Conservation (phyloP, 495 filamentous ascomycete species). For the Beverwykella pulmonaria region DNA sequence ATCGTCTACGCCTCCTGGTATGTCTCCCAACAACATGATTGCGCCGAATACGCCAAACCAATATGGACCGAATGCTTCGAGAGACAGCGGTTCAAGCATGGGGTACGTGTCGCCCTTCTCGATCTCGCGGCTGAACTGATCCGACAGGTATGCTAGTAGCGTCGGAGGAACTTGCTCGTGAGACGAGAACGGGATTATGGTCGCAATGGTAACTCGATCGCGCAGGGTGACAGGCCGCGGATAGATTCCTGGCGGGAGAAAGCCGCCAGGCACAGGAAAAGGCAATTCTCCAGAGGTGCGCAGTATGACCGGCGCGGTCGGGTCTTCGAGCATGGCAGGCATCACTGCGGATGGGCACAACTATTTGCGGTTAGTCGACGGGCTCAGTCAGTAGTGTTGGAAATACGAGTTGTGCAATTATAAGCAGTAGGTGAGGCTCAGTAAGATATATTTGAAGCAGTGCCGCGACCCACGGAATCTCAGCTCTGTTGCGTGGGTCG, state of each 20-base stretch:
- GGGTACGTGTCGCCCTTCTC: constrained; percentile 96
- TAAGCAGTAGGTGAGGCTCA: neutral
- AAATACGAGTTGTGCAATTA: neutral
- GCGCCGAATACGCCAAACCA: constrained; percentile 97
- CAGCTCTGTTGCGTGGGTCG: neutral
- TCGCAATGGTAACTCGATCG: constrained; percentile 87
- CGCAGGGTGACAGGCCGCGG: constrained; percentile 86
- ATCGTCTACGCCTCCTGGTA: constrained; percentile 65
- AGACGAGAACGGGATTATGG: constrained; percentile 83
- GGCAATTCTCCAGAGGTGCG: constrained; percentile 65
- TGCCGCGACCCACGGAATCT: neutral
- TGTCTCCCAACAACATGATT: constrained; percentile 86
- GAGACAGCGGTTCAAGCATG: constrained; percentile 76
- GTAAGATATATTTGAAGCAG: neutral
- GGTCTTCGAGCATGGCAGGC: constrained; percentile 87
- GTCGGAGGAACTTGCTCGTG: constrained; percentile 71
- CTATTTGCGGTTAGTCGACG: constrained; percentile 10
- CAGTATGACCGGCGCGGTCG: constrained; percentile 61
- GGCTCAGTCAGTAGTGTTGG: neutral
- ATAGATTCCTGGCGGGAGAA: constrained; percentile 69
- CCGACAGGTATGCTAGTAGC: constrained; percentile 76
- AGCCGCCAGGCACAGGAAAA: constrained; percentile 62
- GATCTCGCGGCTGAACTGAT: constrained; percentile 91
- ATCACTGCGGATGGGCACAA: constrained; percentile 51
- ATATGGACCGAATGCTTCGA: constrained; percentile 78